phyloP scores from a whole-genome alignment of 2,329 filamentous ascomycete genomes.

The Sporothrix pseudoabietina region DNA sequence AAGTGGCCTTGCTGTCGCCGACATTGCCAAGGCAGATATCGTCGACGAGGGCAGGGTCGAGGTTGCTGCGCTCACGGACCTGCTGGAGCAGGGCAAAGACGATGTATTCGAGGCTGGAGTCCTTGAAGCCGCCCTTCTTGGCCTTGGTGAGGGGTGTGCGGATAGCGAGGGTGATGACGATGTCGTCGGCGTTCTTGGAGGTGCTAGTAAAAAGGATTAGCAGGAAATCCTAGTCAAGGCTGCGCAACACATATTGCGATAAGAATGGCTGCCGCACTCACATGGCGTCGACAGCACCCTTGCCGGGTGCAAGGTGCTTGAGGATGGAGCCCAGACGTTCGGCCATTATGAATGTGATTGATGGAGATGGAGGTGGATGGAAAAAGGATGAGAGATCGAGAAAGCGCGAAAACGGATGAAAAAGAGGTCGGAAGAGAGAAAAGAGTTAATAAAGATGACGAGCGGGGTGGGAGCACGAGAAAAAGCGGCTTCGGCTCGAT shows the following conservation, averaged over 20 bases:
- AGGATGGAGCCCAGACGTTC: slow-evolving; percentile 87
- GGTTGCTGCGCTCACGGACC: slow-evolving; percentile 68
- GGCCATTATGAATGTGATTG: slow-evolving; percentile 47
- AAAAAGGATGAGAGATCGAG: not conserved
- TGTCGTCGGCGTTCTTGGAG: slow-evolving; percentile 90
- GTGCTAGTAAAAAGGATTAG: slow-evolving; percentile 57
- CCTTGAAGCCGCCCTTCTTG: slow-evolving; percentile 91
- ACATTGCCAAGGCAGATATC: slow-evolving; percentile 95
- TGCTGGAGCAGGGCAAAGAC: slow-evolving; percentile 81
- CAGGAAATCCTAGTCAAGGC: not conserved
- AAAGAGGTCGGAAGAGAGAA: not conserved
- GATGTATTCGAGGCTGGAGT: slow-evolving; percentile 85
- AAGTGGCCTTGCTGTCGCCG: slow-evolving; percentile 80
- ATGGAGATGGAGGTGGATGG: not conserved
- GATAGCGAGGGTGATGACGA: slow-evolving; percentile 91
- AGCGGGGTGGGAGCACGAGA: slow-evolving; percentile 7
- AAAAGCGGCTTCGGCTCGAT: slow-evolving; percentile 16
- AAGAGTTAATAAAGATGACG: not conserved
- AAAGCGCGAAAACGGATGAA: not conserved
- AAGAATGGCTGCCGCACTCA: slow-evolving; percentile 45
- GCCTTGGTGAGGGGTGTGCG: slow-evolving; percentile 89
- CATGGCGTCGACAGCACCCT: slow-evolving; percentile 70
- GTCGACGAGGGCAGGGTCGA: slow-evolving; percentile 80
- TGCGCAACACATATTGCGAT: not conserved
- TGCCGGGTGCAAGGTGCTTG: slow-evolving; percentile 77